phyloP scores from a whole-genome alignment of 495 filamentous ascomycete genomes.

The Neurospora intermedia region DNA sequence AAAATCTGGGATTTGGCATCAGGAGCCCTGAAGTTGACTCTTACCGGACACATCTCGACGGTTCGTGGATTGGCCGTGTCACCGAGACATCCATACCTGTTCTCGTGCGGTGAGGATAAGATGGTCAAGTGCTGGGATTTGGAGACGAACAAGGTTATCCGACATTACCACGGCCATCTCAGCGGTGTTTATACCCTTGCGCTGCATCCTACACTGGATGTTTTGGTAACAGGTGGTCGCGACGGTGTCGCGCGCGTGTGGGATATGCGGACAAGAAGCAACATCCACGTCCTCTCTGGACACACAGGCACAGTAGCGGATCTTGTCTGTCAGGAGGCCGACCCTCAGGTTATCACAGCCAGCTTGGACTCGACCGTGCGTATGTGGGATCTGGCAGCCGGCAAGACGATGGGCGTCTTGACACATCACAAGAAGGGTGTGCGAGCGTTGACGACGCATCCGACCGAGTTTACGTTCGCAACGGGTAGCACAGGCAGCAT shows the following conservation, averaged over 20 bases:
- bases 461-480: slow-evolving; percentile 93
- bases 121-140: slow-evolving; percentile 99
- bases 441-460: slow-evolving; percentile 73
- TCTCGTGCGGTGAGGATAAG: slow-evolving; percentile 97
- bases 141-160: slow-evolving; percentile 96
- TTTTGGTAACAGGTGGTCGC: slow-evolving; percentile 87
- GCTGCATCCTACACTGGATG: slow-evolving; percentile 86
- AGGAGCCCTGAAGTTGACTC: slow-evolving; percentile 68
- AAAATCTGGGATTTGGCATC: slow-evolving; percentile 98
- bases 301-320: slow-evolving; percentile 85
- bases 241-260: slow-evolving; percentile 92
- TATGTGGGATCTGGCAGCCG: slow-evolving; percentile 92
- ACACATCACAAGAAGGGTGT: slow-evolving; percentile 99
- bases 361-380: slow-evolving; percentile 89
- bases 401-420: slow-evolving; percentile 89
- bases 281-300: slow-evolving; percentile 85
- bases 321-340: slow-evolving; percentile 87
- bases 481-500: slow-evolving; percentile 84
- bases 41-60: slow-evolving; percentile 96
- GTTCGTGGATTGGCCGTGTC: slow-evolving; percentile 91
- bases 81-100: slow-evolving; percentile 90
- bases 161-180: slow-evolving; percentile 96
- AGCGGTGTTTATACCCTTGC: slow-evolving; percentile 90
- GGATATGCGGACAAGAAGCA: slow-evolving; percentile 96
- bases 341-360: slow-evolving; percentile 87